Evolutionary conservation across 1,139 yeast genomes (phyloP).

Genomic region (Diutina catenulata): DNA sequence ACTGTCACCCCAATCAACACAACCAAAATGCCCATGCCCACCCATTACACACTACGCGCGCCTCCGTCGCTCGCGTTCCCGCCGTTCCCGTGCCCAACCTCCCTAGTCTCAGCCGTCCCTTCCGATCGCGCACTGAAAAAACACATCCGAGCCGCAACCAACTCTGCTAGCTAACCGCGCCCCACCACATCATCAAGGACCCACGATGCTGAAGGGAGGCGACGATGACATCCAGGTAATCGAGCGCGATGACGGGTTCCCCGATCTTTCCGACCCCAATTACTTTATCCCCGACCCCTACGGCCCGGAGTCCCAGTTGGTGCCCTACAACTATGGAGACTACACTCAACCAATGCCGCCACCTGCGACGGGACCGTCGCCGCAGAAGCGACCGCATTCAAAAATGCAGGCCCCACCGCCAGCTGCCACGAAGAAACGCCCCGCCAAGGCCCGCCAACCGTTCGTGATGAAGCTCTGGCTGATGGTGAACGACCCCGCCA

Average conservation of each 20-base stretch:
- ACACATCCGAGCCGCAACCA: not conserved
- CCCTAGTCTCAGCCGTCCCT: not conserved
- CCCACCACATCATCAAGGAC: not conserved
- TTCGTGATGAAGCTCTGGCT: constrained; percentile 90
- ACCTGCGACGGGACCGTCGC: not conserved
- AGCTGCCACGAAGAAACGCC: constrained; percentile 13
- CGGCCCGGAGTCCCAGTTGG: not conserved
- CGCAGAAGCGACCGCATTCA: not conserved
- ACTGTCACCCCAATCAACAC: not conserved
- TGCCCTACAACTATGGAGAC: constrained; percentile 4
- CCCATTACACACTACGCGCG: not conserved
- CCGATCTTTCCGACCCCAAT: not conserved
- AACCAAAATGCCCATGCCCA: not conserved
- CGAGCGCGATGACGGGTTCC: constrained; percentile 1
- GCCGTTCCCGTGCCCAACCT: not conserved
- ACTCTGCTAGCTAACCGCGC: not conserved
- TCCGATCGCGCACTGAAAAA: not conserved
- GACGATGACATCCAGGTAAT: constrained; percentile 5
- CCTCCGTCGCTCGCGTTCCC: not conserved
- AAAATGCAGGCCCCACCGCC: too few relatives aligned
- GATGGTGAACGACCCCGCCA: constrained; percentile 77
- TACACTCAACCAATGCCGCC: not conserved
- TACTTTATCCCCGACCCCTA: not conserved
- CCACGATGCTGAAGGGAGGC: constrained; percentile 2
- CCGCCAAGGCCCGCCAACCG: constrained; percentile 52